phyloP scores from a whole-genome alignment of 768 basidiomycete genomes.

The Boletus subparvulus region DNA sequence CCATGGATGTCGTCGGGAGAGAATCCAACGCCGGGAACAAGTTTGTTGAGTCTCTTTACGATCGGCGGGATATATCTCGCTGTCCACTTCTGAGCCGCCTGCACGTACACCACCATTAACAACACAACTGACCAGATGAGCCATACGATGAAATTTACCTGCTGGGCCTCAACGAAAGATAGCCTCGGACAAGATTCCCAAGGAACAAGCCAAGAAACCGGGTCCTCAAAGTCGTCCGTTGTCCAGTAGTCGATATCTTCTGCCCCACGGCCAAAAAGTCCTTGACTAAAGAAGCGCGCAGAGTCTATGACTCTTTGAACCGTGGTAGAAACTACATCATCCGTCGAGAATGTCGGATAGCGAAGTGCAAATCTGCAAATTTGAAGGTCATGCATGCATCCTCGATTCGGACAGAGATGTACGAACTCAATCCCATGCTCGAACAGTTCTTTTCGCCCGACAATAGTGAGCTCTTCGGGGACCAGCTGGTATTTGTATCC shows the following conservation, averaged over 20 bases:
- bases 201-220: constrained; percentile 42
- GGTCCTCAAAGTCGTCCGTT: constrained; percentile 34
- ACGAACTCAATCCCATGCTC: constrained; percentile 40
- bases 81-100: constrained; percentile 31
- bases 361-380: constrained; percentile 20
- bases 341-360: constrained; percentile 21
- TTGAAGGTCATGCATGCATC: neutral
- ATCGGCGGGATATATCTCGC: constrained; percentile 38
- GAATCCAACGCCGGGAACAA: constrained; percentile 36
- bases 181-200: constrained; percentile 36
- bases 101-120: neutral
- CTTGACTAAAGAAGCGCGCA: constrained; percentile 40
- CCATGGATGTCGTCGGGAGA: constrained; percentile 34
- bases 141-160: constrained; percentile 1
- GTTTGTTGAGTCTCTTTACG: constrained; percentile 33
- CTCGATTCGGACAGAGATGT: neutral
- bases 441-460: constrained; percentile 39
- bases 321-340: constrained; percentile 9
- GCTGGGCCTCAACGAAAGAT: neutral
- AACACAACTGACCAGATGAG: neutral
- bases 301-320: constrained; percentile 37
- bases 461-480: constrained; percentile 35
- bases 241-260: constrained; percentile 28
- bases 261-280: constrained; percentile 36
- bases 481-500: constrained; percentile 36